Percentiles rank a stretch among this genome's conserved stretches.
Conservation (phyloP, 148 eudicot species). For the Chenopodium berlandieri region DNA sequence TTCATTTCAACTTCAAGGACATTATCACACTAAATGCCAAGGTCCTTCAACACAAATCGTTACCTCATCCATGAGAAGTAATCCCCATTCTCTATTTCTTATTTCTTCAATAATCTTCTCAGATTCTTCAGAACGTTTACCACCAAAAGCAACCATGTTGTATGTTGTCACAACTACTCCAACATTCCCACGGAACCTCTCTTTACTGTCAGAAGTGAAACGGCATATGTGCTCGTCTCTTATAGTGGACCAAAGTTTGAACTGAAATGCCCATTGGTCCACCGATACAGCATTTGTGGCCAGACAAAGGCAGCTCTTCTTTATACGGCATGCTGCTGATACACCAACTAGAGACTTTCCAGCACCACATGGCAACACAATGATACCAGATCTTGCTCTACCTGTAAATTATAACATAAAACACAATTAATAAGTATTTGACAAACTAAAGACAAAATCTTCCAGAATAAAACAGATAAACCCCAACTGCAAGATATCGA, state of each 20-base stretch:
- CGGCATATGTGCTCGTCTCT: slow-evolving; percentile 90
- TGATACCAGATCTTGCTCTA: slow-evolving; percentile 97
- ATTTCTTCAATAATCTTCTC: slow-evolving; percentile 98
- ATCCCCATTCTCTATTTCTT: slow-evolving; percentile 96
- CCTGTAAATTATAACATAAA: slow-evolving; percentile 43
- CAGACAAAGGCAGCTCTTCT: slow-evolving; percentile 93
- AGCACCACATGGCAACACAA: slow-evolving; percentile 97
- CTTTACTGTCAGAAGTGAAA: slow-evolving; percentile 97
- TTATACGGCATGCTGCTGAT: slow-evolving; percentile 90
- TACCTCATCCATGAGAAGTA: slow-evolving; percentile 96
- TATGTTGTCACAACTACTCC: slow-evolving; percentile 88
- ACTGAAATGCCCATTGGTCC: slow-evolving; percentile 99
- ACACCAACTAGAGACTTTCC: slow-evolving; percentile 99
- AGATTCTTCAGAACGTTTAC: slow-evolving; percentile 97
- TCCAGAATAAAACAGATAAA: background rate
- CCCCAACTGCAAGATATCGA: background rate
- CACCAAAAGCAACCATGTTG: slow-evolving; percentile 99
- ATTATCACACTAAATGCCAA: background rate
- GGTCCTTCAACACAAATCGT: slow-evolving; percentile 10
- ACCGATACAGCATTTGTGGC: slow-evolving; percentile 99
- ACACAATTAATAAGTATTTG: background rate
- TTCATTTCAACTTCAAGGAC: slow-evolving; percentile 5
- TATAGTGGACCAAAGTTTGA: slow-evolving; percentile 95
- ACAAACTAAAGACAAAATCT: background rate
- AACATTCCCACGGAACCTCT: slow-evolving; percentile 90